A percentile compares a stretch with the other conserved stretches of the same genome.
These are phyloP conservation scores for Exutisphaerella laricina DNA, from an alignment of 2,329 filamentous ascomycete genomes.

Conservation along the genomic window DNA sequence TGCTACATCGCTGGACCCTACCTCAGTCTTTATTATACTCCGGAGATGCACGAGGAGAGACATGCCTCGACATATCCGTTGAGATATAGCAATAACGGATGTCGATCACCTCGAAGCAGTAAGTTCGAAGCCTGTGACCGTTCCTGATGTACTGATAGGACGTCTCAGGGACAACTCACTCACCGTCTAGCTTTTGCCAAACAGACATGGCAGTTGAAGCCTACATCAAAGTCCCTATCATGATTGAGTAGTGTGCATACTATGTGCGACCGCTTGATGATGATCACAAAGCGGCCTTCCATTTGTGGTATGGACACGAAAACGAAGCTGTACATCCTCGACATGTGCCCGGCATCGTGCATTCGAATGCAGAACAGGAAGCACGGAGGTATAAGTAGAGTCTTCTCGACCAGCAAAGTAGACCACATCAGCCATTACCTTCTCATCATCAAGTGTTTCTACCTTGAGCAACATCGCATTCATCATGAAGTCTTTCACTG, in stretches of 20 bases:
- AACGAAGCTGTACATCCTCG: neutral
- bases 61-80: no score
- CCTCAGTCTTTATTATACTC: no score
- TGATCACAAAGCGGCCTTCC: neutral
- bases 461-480: neutral
- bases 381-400: neutral
- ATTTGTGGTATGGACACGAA: neutral
- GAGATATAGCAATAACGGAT: neutral
- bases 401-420: neutral
- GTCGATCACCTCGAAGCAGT: neutral
- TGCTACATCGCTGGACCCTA: no score
- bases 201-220: neutral
- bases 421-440: neutral
- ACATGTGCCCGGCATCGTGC: neutral
- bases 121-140: neutral
- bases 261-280: no score
- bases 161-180: neutral
- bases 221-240: no score
- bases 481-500: conserved; percentile 5
- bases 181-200: neutral
- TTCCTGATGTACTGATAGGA: neutral
- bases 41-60: no score
- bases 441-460: neutral
- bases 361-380: neutral
- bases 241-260: no score